These are phyloP conservation scores for Trichoderma arundinaceum DNA, from an alignment of 2,329 filamentous ascomycete genomes.

Conservation along the genomic window DNA sequence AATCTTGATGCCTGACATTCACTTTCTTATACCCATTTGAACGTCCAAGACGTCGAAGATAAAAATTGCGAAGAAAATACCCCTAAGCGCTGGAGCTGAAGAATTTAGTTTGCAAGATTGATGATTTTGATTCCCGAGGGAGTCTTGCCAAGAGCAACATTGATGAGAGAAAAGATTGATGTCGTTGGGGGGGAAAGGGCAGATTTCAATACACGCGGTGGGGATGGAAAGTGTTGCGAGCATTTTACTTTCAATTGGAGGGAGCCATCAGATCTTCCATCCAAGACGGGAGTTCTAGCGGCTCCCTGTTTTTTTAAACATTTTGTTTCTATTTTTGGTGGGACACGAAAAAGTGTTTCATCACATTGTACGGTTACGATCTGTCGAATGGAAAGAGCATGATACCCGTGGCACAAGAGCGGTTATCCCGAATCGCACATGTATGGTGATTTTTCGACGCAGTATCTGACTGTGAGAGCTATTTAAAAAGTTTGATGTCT, in stretches of 20 bases:
- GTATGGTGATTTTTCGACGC: background rate
- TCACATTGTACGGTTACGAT: constrained; percentile 26
- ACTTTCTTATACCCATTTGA: constrained; percentile 47
- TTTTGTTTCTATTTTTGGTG: background rate
- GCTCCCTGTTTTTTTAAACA: background rate
- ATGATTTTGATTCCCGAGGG: constrained; percentile 31
- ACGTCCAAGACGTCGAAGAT: constrained; percentile 42
- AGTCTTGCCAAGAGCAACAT: constrained; percentile 9
- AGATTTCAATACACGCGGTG: background rate
- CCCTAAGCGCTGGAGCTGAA: constrained; percentile 40
- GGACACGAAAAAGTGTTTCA: constrained; percentile 8
- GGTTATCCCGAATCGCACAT: background rate
- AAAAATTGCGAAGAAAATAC: constrained; percentile 44
- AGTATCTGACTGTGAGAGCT: constrained; percentile 1
- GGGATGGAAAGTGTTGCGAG: background rate
- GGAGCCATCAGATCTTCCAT: background rate
- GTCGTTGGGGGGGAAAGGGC: background rate
- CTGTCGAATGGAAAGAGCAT: constrained; percentile 29
- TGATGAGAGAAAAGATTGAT: constrained; percentile 10
- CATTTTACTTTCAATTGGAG: constrained; percentile 14
- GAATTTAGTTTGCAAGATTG: constrained; percentile 39
- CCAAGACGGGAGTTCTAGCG: background rate
- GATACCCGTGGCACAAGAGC: constrained; percentile 28
- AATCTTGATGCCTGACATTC: constrained; percentile 45
- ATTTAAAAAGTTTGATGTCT: background rate